Base-by-base conservation (phyloP, 495 filamentous ascomycete genomes). In the Aspergillus ellipticus region DNA sequence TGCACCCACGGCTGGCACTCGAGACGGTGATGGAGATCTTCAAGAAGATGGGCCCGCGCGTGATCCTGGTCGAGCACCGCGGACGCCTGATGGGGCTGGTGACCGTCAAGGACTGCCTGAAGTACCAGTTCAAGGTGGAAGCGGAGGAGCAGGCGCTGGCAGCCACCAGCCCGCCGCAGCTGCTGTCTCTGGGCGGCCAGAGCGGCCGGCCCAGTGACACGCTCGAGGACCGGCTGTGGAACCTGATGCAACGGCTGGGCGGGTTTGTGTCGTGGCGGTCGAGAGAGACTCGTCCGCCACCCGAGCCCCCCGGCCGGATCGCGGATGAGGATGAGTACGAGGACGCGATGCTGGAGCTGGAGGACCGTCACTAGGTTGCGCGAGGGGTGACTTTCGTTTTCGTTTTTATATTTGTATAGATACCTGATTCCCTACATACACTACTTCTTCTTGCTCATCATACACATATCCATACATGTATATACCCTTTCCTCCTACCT, bases 11-110 rank as follows among this genome's bases (percentile, higher is more conserved):
- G 1, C 83, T 97, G 6, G 89, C 93, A 0, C 82, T 98, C 0
- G 94, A 98, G 71, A 98, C 94, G 0, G 94, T 96, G 42, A 97
- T 97, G 91, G 94, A 98, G 68, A 83, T 97, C 42, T 98, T 98
- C 79, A 93, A 94, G 66, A 98, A 98, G 77, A 92, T 98, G 72
- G 94, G 95, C 0, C 94, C 94, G 2, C 85, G 95, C 2, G 91
- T 96, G 11, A 90, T 98, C 50, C 79, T 97, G 15, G 89, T 97
- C 42, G 95, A 98, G 67, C 87, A 96, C 65, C 86, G 87, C 45
- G 94, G 94, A 20, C 80, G 83, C 31, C 79, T 98, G 3, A 80
- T 79, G 0, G 94, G 94, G 2, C 78, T 97, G 5, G 90, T 98
- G 10, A 98, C 94, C 0, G 89, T 97, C 56, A 98, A 98, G 72